Percentiles rank a stretch among this genome's conserved stretches.
Evolutionary conservation across 2,329 filamentous ascomycete genomes (phyloP).

Genomic region (Aurifilum marmelostoma): DNA sequence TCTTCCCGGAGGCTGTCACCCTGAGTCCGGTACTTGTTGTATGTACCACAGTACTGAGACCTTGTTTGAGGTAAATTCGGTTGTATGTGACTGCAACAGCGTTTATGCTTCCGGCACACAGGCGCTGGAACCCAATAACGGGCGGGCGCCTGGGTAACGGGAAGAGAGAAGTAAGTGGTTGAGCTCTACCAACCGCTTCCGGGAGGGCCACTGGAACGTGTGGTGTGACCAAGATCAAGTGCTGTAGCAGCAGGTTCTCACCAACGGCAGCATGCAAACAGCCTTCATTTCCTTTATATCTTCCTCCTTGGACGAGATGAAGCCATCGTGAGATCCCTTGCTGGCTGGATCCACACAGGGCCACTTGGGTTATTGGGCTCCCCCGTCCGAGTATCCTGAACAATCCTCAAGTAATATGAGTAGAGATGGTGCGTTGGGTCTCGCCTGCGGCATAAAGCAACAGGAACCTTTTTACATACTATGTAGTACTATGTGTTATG

Average conservation of each 20-base stretch:
- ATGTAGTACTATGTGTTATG: background rate
- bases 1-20: slow-evolving; percentile 23
- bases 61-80: background rate
- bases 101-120: background rate
- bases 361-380: background rate
- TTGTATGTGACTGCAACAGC: background rate
- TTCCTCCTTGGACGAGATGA: background rate
- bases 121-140: no score
- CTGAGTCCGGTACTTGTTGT: background rate
- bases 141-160: background rate
- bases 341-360: background rate
- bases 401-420: background rate
- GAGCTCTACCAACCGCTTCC: background rate
- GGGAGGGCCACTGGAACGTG: background rate
- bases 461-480: background rate
- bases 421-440: background rate
- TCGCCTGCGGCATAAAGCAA: background rate
- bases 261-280: background rate
- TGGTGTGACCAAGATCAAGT: no score
- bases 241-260: background rate
- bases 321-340: slow-evolving; percentile 4
- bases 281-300: background rate
- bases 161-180: background rate
- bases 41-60: background rate
- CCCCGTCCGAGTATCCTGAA: background rate